These are phyloP conservation scores for Geotrichum aggregatum DNA, from an alignment of 1,139 yeast genomes.

Conservation along the genomic window DNA sequence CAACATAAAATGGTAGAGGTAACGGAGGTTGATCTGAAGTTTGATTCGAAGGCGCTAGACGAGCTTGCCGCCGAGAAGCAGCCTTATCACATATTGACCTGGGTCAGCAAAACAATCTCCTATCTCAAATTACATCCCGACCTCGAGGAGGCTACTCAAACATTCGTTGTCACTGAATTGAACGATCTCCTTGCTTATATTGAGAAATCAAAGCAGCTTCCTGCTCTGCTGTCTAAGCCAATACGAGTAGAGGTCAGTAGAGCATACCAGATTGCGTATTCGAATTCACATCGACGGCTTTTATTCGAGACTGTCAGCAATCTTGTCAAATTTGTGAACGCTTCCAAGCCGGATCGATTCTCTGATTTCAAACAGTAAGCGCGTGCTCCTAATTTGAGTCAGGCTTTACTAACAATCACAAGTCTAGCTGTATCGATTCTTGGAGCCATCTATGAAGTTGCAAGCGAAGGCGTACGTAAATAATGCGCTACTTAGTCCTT, in stretches of 20 bases:
- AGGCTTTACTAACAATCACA: constrained; percentile 1
- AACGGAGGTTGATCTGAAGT: constrained; percentile 18
- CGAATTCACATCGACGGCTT: constrained; percentile 26
- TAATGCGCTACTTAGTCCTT: background rate
- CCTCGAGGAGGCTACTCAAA: constrained; percentile 26
- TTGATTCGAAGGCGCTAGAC: constrained; percentile 26
- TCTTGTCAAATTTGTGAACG: constrained; percentile 28
- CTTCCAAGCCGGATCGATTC: constrained; percentile 34
- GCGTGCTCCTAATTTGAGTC: background rate
- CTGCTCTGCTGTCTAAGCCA: constrained; percentile 27
- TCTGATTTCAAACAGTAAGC: constrained; percentile 32
- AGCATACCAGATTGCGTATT: constrained; percentile 26
- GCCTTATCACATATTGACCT: constrained; percentile 25
- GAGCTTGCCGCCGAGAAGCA: constrained; percentile 28
- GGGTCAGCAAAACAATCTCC: constrained; percentile 27
- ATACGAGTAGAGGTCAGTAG: constrained; percentile 28
- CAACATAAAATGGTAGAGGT: constrained; percentile 13
- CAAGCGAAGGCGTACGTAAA: constrained; percentile 32
- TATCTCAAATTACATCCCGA: constrained; percentile 19
- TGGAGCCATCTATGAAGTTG: constrained; percentile 29
- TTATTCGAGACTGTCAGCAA: constrained; percentile 35
- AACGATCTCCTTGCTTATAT: constrained; percentile 25
- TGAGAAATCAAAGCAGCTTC: constrained; percentile 25
- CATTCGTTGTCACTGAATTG: constrained; percentile 27
- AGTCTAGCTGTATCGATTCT: constrained; percentile 29